Percentiles rank a stretch among this genome's conserved stretches.
These are phyloP conservation scores for Austroboletus festivus DNA, from an alignment of 768 basidiomycete genomes.

Conservation along the genomic window DNA sequence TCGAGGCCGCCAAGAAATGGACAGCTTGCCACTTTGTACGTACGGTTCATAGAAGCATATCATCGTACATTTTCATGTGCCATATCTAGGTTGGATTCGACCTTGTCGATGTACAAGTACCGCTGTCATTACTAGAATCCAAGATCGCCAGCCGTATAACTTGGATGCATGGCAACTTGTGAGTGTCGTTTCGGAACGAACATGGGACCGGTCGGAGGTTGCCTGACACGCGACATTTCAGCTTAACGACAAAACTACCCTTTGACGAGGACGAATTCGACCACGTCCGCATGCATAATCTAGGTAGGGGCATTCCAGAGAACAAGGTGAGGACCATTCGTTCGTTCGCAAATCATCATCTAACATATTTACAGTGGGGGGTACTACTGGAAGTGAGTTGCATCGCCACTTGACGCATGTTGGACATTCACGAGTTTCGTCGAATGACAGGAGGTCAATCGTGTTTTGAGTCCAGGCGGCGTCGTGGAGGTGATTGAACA, in stretches of 20 bases:
- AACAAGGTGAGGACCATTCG: conserved; percentile 69
- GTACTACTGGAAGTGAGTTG: conserved; percentile 56
- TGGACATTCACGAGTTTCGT: conserved; percentile 5
- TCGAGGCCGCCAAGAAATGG: conserved; percentile 74
- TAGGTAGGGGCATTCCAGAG: conserved; percentile 69
- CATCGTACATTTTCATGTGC: conserved; percentile 2
- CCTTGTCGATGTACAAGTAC: conserved; percentile 70
- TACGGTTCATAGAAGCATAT: conserved; percentile 2
- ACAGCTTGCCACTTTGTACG: conserved; percentile 61
- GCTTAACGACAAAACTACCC: conserved; percentile 71
- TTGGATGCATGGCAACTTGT: conserved; percentile 83
- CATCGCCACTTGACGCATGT: background rate
- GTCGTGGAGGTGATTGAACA: conserved; percentile 72
- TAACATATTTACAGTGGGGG: conserved; percentile 58
- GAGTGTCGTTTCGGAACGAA: conserved; percentile 27
- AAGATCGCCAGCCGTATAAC: conserved; percentile 55
- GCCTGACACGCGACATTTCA: conserved; percentile 24
- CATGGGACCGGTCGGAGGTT: background rate
- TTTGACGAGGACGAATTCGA: conserved; percentile 85
- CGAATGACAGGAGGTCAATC: conserved; percentile 60
- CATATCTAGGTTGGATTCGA: conserved; percentile 68
- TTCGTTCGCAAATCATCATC: no score
- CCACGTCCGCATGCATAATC: conserved; percentile 67
- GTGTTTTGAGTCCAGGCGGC: conserved; percentile 67
- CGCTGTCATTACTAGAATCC: conserved; percentile 48